These are phyloP conservation scores for Phialemonium atrogriseum DNA, from an alignment of 2,329 filamentous ascomycete species.

Conservation along the genomic window DNA sequence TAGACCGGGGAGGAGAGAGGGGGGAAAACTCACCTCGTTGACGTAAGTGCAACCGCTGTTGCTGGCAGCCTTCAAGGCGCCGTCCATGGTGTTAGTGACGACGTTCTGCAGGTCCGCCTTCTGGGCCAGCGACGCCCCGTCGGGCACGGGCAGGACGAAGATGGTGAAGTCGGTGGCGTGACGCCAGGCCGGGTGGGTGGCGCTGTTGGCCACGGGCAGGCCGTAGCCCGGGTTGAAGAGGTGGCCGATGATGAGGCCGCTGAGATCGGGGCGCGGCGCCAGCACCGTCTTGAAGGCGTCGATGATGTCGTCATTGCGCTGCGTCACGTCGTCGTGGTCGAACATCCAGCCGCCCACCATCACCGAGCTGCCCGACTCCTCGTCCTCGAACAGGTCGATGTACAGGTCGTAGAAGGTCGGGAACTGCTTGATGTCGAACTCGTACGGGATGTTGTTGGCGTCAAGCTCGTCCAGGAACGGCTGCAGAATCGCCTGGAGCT, in stretches of 20 bases:
- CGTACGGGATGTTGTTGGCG: constrained; percentile 18
- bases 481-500: constrained; percentile 24
- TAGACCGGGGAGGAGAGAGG: too few relatives aligned
- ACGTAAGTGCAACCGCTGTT: constrained; percentile 32
- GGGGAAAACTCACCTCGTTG: constrained; percentile 30
- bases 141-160: constrained; percentile 21
- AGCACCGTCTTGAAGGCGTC: constrained; percentile 24
- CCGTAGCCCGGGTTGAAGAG: constrained; percentile 28
- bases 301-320: constrained; percentile 25
- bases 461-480: constrained; percentile 26
- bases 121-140: constrained; percentile 30
- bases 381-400: constrained; percentile 26
- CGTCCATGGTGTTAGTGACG: constrained; percentile 27
- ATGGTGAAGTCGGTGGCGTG: constrained; percentile 26
- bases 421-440: constrained; percentile 19
- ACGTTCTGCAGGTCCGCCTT: constrained; percentile 31
- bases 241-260: constrained; percentile 26
- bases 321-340: constrained; percentile 24
- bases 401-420: constrained; percentile 27
- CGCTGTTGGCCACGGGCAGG: constrained; percentile 25
- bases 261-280: constrained; percentile 11
- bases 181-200: constrained; percentile 30
- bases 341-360: constrained; percentile 30
- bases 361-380: constrained; percentile 22
- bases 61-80: constrained; percentile 25